Percentiles rank a stretch among this genome's conserved stretches.
These are phyloP conservation scores for Saturnispora ahearnii DNA, from an alignment of 805 yeast genomes.

Conservation along the genomic window DNA sequence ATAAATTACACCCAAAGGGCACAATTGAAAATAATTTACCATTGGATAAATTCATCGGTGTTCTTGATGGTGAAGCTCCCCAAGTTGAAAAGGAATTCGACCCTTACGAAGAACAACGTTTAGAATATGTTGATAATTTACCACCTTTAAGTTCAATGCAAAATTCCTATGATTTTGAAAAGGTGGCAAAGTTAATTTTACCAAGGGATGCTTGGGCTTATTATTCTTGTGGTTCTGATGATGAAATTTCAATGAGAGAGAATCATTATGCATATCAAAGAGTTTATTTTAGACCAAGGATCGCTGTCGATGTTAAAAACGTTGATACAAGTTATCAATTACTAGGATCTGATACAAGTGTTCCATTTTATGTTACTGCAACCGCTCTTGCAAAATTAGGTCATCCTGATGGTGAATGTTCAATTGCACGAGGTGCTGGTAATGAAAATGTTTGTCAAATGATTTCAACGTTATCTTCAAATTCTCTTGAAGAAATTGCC, in stretches of 20 bases:
- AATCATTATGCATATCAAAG: slow-evolving; percentile 87
- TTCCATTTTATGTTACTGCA: slow-evolving; percentile 85
- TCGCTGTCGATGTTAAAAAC: slow-evolving; percentile 70
- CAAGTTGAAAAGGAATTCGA: slow-evolving; percentile 28
- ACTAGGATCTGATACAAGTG: slow-evolving; percentile 59
- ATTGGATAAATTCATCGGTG: slow-evolving; percentile 53
- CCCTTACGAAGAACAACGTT: slow-evolving; percentile 36
- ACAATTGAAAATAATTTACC: slow-evolving; percentile 58
- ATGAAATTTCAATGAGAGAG: slow-evolving; percentile 82
- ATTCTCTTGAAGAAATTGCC: slow-evolving; percentile 77
- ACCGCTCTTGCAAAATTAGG: slow-evolving; percentile 91
- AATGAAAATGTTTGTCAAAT: slow-evolving; percentile 68
- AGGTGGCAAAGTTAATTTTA: slow-evolving; percentile 71
- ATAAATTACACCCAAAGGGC: slow-evolving; percentile 88
- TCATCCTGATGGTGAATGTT: slow-evolving; percentile 87
- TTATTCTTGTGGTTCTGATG: slow-evolving; percentile 87
- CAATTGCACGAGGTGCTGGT: slow-evolving; percentile 76
- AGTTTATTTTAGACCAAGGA: slow-evolving; percentile 76
- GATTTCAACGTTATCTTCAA: slow-evolving; percentile 89
- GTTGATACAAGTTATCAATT: slow-evolving; percentile 65
- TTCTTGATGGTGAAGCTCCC: slow-evolving; percentile 28
- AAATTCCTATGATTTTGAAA: slow-evolving; percentile 81
- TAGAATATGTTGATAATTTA: slow-evolving; percentile 36
- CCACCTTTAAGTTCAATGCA: slow-evolving; percentile 66
- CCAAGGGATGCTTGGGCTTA: slow-evolving; percentile 85